phyloP scores from a whole-genome alignment of 192 early-diverging fungal genomes.

The Physocladia obscura region DNA sequence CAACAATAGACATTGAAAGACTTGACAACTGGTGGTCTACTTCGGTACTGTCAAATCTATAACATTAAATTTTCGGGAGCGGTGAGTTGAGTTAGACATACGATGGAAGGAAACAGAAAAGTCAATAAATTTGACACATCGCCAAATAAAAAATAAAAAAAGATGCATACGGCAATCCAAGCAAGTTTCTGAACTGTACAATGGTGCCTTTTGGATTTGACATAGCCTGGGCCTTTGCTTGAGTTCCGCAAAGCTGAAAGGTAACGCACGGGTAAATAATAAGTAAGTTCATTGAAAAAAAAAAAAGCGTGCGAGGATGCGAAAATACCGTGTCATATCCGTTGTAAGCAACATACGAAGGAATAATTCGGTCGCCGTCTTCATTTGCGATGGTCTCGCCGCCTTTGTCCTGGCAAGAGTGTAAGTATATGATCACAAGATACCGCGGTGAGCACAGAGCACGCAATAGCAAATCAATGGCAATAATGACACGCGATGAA shows the following conservation, averaged over 20 bases:
- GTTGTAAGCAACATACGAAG: constrained; percentile 89
- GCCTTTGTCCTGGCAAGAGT: constrained; percentile 52
- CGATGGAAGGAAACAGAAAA: neutral
- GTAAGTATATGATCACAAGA: neutral
- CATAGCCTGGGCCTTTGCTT: constrained; percentile 82
- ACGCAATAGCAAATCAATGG: too few species aligned
- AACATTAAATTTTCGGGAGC: neutral
- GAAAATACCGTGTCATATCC: constrained; percentile 79
- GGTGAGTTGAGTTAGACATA: constrained; percentile 6
- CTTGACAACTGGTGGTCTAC: constrained; percentile 31
- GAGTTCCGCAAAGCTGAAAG: constrained; percentile 53
- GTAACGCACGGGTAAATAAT: neutral
- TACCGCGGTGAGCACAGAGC: too few species aligned
- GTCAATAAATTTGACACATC: too few species aligned
- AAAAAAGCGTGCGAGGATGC: constrained; percentile 26
- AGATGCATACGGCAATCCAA: constrained; percentile 70
- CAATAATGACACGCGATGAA: too few species aligned
- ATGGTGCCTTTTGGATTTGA: constrained; percentile 92
- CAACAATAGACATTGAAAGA: constrained; percentile 40
- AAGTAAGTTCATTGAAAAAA: neutral
- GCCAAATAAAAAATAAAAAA: neutral
- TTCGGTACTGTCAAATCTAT: constrained; percentile 46
- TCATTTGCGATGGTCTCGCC: constrained; percentile 95
- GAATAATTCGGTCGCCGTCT: constrained; percentile 95
- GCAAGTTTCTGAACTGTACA: constrained; percentile 77